Evolutionary conservation across 78 protist genomes (phyloP).

Genomic region (Dictyostelium intermedium): DNA sequence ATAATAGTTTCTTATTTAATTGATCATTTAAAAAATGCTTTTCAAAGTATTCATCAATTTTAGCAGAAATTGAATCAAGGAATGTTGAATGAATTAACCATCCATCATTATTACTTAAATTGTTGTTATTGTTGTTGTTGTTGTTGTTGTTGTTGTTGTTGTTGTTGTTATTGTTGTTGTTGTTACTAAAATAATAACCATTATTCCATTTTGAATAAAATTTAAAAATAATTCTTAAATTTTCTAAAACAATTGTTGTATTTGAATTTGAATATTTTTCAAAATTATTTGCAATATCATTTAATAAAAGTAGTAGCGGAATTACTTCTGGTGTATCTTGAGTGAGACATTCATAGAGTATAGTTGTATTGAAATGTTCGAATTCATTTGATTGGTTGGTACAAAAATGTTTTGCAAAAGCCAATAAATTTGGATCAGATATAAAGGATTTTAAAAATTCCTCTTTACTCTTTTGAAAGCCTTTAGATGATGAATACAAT

Average conservation of each 20-base stretch:
- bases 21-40: neutral
- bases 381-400: neutral
- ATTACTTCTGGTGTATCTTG: slow-evolving; percentile 69
- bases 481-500: neutral
- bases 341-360: slow-evolving; percentile 64
- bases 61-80: neutral
- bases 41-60: slow-evolving; percentile 10
- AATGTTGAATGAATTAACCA: slow-evolving; percentile 1
- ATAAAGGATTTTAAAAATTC: slow-evolving; percentile 61
- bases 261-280: neutral
- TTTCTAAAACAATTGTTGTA: neutral
- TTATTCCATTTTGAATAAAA: neutral
- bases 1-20: neutral
- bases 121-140: neutral
- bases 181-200: neutral
- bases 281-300: neutral
- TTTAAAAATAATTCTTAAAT: slow-evolving; percentile 3
- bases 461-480: slow-evolving; percentile 17
- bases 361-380: slow-evolving; percentile 37
- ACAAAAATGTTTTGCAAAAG: slow-evolving; percentile 77
- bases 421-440: slow-evolving; percentile 48
- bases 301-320: slow-evolving; percentile 3
- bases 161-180: neutral
- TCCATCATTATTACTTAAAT: neutral
- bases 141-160: neutral